A percentile compares a stretch with the other conserved stretches of the same genome.
These are phyloP conservation scores for Kondoa malvinella DNA, from an alignment of 768 basidiomycete species.

Conservation along the genomic window DNA sequence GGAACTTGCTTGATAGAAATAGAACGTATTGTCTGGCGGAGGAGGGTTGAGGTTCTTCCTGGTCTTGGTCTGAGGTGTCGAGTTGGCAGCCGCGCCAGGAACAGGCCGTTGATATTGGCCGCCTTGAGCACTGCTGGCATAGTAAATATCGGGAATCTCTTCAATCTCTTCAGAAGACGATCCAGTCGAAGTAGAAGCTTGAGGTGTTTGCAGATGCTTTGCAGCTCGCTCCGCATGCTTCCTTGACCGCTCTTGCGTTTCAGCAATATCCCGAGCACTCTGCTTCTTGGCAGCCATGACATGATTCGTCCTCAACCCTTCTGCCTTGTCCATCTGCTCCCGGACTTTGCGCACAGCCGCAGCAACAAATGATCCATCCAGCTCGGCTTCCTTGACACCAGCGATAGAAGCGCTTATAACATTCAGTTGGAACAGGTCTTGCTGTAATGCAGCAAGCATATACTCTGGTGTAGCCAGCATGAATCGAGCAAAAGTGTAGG, in stretches of 20 bases:
- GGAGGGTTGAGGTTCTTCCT: conserved; percentile 58
- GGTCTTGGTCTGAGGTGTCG: conserved; percentile 3
- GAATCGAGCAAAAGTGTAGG: conserved; percentile 71
- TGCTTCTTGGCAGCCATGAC: conserved; percentile 50
- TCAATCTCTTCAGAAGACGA: conserved; percentile 5
- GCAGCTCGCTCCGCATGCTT: background rate
- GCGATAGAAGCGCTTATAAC: conserved; percentile 42
- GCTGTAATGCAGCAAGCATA: conserved; percentile 53
- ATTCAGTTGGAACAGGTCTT: conserved; percentile 55
- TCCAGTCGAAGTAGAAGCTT: conserved; percentile 11
- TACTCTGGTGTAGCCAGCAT: conserved; percentile 88
- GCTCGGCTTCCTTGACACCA: conserved; percentile 39
- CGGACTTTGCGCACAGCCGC: conserved; percentile 57
- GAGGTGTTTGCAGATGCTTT: conserved; percentile 10
- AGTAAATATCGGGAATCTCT: background rate
- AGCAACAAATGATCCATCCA: conserved; percentile 63
- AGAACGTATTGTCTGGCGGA: conserved; percentile 65
- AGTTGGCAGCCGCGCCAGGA: background rate
- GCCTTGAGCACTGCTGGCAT: background rate
- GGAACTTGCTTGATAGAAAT: conserved; percentile 85
- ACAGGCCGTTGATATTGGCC: background rate
- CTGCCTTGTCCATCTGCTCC: conserved; percentile 62
- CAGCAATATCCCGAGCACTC: conserved; percentile 26
- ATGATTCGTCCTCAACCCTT: conserved; percentile 46
- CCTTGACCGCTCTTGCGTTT: conserved; percentile 22